These are phyloP conservation scores for Dalechampia spathulata DNA, from an alignment of 441 rosid genomes.

Conservation along the genomic window DNA sequence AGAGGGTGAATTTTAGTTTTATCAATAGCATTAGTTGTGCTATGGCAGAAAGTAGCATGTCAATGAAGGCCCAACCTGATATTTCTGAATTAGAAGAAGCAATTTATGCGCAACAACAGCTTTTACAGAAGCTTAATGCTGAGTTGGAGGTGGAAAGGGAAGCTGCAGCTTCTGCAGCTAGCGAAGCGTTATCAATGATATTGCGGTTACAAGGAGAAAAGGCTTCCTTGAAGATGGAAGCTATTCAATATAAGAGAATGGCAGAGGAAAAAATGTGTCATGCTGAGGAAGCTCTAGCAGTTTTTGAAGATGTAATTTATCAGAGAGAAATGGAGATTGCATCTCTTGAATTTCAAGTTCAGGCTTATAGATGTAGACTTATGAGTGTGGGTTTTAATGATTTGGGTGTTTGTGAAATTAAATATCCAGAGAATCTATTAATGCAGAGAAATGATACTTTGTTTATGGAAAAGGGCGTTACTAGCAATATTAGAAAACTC, in stretches of 20 bases:
- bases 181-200: constrained; percentile 85
- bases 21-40: neutral
- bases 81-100: constrained; percentile 44
- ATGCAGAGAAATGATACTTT: constrained; percentile 31
- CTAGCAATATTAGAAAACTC: constrained; percentile 22
- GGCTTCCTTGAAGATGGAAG: constrained; percentile 72
- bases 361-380: constrained; percentile 65
- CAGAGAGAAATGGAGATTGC: constrained; percentile 89
- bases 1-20: constrained; percentile 5
- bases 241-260: constrained; percentile 82
- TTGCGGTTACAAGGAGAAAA: constrained; percentile 79
- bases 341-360: constrained; percentile 73
- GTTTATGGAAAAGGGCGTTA: constrained; percentile 16
- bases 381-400: constrained; percentile 65
- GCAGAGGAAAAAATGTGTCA: constrained; percentile 79
- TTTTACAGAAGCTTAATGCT: constrained; percentile 53
- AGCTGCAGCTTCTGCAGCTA: constrained; percentile 67
- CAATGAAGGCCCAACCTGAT: constrained; percentile 32
- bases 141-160: constrained; percentile 88
- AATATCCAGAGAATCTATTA: constrained; percentile 39
- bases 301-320: constrained; percentile 61
- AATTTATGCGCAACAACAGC: constrained; percentile 64
- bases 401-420: constrained; percentile 25
- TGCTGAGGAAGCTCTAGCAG: constrained; percentile 63
- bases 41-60: constrained; percentile 36